A percentile compares a stretch with the other conserved stretches of the same genome.
Evolutionary conservation across 257 asterid species (phyloP).

Genomic region (Jacaranda copaia): DNA sequence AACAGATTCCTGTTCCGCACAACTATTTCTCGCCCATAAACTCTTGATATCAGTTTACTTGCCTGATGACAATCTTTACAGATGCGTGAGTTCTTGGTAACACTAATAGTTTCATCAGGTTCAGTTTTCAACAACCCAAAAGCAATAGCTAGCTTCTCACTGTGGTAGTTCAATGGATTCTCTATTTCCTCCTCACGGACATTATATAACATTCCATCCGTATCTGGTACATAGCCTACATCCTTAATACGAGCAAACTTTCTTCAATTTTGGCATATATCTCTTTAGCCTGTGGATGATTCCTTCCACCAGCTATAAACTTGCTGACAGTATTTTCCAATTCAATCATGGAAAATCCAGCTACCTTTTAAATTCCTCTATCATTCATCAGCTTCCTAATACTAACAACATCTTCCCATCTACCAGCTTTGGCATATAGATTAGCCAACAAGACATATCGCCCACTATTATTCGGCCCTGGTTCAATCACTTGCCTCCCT

Average conservation of each 20-base stretch:
- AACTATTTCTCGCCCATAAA: conserved; percentile 68
- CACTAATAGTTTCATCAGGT: conserved; percentile 65
- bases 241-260: conserved; percentile 55
- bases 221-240: conserved; percentile 62
- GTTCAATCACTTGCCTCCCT: conserved; percentile 67
- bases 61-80: conserved; percentile 83
- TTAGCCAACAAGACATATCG: conserved; percentile 81
- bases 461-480: conserved; percentile 82
- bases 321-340: conserved; percentile 58
- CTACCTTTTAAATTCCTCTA: conserved; percentile 75
- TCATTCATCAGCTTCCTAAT: conserved; percentile 85
- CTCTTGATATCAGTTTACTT: conserved; percentile 70
- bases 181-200: conserved; percentile 68
- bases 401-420: conserved; percentile 75
- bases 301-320: conserved; percentile 84
- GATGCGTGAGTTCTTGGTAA: conserved; percentile 83
- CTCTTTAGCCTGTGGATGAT: conserved; percentile 66
- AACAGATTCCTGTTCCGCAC: conserved; percentile 80
- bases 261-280: conserved; percentile 71
- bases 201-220: conserved; percentile 53
- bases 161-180: conserved; percentile 69
- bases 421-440: conserved; percentile 72
- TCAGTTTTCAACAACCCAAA: conserved; percentile 69
- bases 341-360: conserved; percentile 73
- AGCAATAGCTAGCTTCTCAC: conserved; percentile 90